Conservation (phyloP, 331 rosid species). For the Saraca asoca region DNA sequence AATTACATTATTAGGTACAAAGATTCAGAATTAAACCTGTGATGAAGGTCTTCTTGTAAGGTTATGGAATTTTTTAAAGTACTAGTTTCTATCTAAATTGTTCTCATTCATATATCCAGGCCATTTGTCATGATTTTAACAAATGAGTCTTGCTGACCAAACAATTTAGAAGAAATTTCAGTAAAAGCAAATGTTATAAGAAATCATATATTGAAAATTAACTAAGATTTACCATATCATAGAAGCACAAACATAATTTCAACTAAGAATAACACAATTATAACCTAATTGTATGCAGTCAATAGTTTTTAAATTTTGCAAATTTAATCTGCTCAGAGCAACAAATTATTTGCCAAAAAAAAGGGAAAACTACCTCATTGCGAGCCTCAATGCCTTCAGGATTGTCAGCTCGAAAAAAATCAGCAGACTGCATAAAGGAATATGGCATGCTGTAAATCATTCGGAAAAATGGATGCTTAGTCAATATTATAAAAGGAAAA, state of each 20-base stretch:
- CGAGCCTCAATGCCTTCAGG: slow-evolving; percentile 98
- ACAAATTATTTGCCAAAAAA: too few relatives aligned
- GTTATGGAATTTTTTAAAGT: not conserved
- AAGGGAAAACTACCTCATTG: slow-evolving; percentile 50
- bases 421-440: slow-evolving; percentile 75
- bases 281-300: not conserved
- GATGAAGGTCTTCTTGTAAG: too few relatives aligned
- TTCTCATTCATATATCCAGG: not conserved
- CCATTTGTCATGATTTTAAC: slow-evolving; percentile 6
- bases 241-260: not conserved
- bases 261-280: not conserved
- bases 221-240: too few relatives aligned
- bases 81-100: slow-evolving; percentile 12
- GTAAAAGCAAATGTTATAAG: not conserved
- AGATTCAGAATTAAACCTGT: not conserved
- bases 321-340: too few relatives aligned
- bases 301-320: too few relatives aligned
- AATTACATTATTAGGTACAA: too few relatives aligned
- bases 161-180: not conserved
- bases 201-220: too few relatives aligned
- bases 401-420: slow-evolving; percentile 95
- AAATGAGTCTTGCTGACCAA: slow-evolving; percentile 7
- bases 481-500: slow-evolving; percentile 12
- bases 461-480: slow-evolving; percentile 18
- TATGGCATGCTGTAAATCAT: slow-evolving; percentile 22